Conservation (phyloP, 1,284 basidiomycete species). For the Takashimella tepidaria region DNA sequence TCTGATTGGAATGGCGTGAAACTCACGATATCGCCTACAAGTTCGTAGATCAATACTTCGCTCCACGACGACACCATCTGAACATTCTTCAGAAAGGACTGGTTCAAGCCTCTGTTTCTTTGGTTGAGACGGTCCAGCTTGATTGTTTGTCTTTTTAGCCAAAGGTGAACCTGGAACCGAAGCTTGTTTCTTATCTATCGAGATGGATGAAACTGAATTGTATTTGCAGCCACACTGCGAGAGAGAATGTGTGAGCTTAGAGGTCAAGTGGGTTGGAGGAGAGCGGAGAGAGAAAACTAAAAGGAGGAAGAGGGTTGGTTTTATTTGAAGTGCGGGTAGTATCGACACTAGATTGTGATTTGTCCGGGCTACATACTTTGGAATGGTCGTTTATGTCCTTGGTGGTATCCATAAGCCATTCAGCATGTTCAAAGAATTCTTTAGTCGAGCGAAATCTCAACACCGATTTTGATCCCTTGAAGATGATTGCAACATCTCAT, state of each 20-base stretch:
- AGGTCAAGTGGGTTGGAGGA: background rate
- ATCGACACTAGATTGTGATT: too few species aligned
- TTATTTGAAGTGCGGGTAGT: too few species aligned
- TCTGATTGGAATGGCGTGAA: too few species aligned
- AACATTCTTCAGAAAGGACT: conserved; percentile 5
- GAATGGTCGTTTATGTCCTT: conserved; percentile 27
- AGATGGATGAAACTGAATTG: conserved; percentile 10
- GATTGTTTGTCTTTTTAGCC: background rate
- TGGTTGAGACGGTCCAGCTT: background rate
- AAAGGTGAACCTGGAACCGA: background rate
- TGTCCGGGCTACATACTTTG: conserved; percentile 16
- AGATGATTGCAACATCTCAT: background rate
- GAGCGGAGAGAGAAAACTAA: background rate
- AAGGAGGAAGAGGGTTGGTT: background rate
- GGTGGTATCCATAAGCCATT: conserved; percentile 33
- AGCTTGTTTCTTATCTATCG: conserved; percentile 7
- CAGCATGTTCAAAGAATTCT: conserved; percentile 34
- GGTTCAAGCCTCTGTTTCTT: background rate
- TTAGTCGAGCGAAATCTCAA: conserved; percentile 20
- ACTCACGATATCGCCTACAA: conserved; percentile 13
- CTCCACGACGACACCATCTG: conserved; percentile 9
- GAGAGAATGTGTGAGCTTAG: background rate
- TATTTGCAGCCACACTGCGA: conserved; percentile 33
- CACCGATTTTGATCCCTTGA: conserved; percentile 24
- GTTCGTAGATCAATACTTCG: conserved; percentile 14